These are phyloP conservation scores for Immersiella caudata DNA, from an alignment of 495 filamentous ascomycete species.

Conservation along the genomic window DNA sequence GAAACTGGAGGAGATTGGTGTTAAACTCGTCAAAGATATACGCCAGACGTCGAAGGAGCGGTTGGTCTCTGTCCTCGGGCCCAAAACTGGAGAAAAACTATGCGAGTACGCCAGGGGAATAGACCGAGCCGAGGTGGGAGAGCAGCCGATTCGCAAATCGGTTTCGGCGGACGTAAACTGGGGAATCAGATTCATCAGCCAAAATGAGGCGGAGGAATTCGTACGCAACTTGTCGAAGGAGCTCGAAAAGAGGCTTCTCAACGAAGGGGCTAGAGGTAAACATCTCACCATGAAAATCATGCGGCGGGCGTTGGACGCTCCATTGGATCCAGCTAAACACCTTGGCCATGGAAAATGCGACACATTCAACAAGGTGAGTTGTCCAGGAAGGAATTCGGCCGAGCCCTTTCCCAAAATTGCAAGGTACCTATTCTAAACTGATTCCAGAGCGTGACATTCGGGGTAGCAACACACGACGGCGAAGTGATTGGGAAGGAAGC, in stretches of 20 bases:
- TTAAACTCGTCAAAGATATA: conserved; percentile 80
- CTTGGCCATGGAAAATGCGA: conserved; percentile 96
- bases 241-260: conserved; percentile 73
- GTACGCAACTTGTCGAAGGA: conserved; percentile 80
- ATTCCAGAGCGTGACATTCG: conserved; percentile 75
- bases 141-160: conserved; percentile 77
- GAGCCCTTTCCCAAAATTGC: too few relatives aligned
- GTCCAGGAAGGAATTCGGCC: too few relatives aligned
- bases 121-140: conserved; percentile 83
- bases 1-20: conserved; percentile 83
- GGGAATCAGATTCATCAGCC: conserved; percentile 91
- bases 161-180: conserved; percentile 97
- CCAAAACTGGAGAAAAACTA: conserved; percentile 89
- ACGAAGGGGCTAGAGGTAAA: conserved; percentile 81
- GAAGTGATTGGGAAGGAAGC: conserved; percentile 77
- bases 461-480: conserved; percentile 75
- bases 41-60: conserved; percentile 73
- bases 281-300: conserved; percentile 93
- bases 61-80: conserved; percentile 72
- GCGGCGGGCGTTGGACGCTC: conserved; percentile 80
- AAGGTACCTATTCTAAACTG: too few relatives aligned
- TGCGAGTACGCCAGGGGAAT: conserved; percentile 91
- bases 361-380: conserved; percentile 87
- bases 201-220: conserved; percentile 89
- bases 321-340: conserved; percentile 90